phyloP scores from a whole-genome alignment of 2,329 filamentous ascomycete species.

The Paracamarosporium sp. region DNA sequence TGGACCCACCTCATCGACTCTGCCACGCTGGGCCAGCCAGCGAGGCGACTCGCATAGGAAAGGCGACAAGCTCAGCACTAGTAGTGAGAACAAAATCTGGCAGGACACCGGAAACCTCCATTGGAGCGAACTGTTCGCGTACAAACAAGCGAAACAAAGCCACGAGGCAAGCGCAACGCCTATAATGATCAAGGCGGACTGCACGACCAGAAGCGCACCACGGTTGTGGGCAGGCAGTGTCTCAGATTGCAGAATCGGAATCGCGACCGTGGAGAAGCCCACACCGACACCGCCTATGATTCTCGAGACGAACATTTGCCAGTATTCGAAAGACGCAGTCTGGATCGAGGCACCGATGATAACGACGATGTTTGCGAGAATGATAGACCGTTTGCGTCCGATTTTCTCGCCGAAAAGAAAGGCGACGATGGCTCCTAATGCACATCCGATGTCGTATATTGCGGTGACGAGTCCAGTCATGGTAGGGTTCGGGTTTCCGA shows the following conservation, averaged over 20 bases:
- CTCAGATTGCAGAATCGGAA: slow-evolving; percentile 74
- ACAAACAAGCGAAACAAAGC: slow-evolving; percentile 60
- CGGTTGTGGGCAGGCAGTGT: slow-evolving; percentile 69
- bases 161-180: slow-evolving; percentile 68
- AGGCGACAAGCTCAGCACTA: slow-evolving; percentile 36
- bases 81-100: not conserved
- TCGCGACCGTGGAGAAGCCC: slow-evolving; percentile 71
- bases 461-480: not conserved
- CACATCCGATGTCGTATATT: not conserved
- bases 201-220: slow-evolving; percentile 71
- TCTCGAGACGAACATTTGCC: slow-evolving; percentile 63
- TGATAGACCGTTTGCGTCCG: not conserved
- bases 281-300: slow-evolving; percentile 69
- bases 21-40: slow-evolving; percentile 57
- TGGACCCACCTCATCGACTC: slow-evolving; percentile 43
- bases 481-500: not conserved
- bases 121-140: slow-evolving; percentile 28
- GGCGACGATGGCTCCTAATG: not conserved
- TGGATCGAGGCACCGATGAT: slow-evolving; percentile 66
- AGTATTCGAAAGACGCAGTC: slow-evolving; percentile 66
- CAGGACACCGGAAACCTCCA: not conserved
- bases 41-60: slow-evolving; percentile 58
- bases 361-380: not conserved
- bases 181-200: slow-evolving; percentile 75
- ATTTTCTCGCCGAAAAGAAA: not conserved